phyloP scores from a whole-genome alignment of 257 asterid species.

The Handroanthus guayacan region DNA sequence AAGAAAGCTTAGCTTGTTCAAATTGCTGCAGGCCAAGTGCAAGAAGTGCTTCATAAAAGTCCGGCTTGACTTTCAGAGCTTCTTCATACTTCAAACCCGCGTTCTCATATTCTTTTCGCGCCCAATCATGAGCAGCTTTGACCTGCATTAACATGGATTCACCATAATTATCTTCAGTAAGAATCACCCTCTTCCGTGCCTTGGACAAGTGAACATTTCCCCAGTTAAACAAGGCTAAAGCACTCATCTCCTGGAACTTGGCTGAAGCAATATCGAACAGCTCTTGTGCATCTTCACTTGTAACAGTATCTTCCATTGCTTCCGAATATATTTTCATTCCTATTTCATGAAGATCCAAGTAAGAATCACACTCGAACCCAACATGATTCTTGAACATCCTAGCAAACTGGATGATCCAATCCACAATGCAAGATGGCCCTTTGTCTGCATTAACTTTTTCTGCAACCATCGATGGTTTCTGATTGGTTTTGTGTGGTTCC shows the following conservation, averaged over 20 bases:
- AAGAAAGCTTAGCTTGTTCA: constrained; percentile 87
- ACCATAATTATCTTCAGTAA: constrained; percentile 59
- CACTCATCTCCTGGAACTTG: constrained; percentile 88
- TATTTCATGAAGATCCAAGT: constrained; percentile 84
- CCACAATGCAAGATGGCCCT: constrained; percentile 60
- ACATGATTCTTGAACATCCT: constrained; percentile 83
- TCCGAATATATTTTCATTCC: constrained; percentile 88
- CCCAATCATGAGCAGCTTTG: constrained; percentile 77
- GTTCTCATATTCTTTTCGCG: constrained; percentile 65
- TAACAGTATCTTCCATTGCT: constrained; percentile 87
- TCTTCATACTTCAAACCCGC: constrained; percentile 81
- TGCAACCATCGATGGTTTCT: constrained; percentile 42
- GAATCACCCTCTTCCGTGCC: constrained; percentile 73
- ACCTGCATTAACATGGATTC: constrained; percentile 62
- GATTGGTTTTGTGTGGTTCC: constrained; percentile 42
- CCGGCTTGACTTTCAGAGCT: constrained; percentile 81
- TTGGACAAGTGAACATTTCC: constrained; percentile 88
- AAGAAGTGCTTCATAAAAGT: constrained; percentile 90
- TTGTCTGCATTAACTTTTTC: constrained; percentile 48
- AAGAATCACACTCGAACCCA: constrained; percentile 84
- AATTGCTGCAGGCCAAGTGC: constrained; percentile 93
- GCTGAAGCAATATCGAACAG: constrained; percentile 80
- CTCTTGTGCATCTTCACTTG: constrained; percentile 80
- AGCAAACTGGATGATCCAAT: constrained; percentile 89
- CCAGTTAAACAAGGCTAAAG: constrained; percentile 93